These are phyloP conservation scores for Trypanosoma scelopori DNA, from an alignment of 208 protist species.

Conservation along the genomic window DNA sequence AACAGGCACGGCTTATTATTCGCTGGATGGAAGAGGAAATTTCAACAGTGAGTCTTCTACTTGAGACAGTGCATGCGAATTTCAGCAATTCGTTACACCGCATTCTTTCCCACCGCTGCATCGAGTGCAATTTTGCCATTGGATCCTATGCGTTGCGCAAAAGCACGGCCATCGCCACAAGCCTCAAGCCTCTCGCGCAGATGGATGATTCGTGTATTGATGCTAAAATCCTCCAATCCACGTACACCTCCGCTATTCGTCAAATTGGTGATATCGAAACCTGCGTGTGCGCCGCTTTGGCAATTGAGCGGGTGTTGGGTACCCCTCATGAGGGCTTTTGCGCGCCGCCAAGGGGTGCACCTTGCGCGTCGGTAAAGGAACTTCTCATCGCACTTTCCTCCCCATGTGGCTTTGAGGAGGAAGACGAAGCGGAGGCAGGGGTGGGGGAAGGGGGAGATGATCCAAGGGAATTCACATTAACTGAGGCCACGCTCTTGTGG, in stretches of 20 bases:
- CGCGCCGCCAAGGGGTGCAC: slow-evolving; percentile 26
- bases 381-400: slow-evolving; percentile 26
- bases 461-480: slow-evolving; percentile 1
- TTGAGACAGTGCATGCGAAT: slow-evolving; percentile 58
- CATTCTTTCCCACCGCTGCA: slow-evolving; percentile 58
- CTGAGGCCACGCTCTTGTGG: slow-evolving; percentile 19
- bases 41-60: slow-evolving; percentile 31
- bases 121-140: slow-evolving; percentile 39
- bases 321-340: slow-evolving; percentile 2
- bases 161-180: slow-evolving; percentile 24
- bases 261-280: slow-evolving; percentile 66
- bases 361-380: slow-evolving; percentile 28
- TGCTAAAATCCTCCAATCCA: slow-evolving; percentile 38
- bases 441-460: no score
- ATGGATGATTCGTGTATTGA: slow-evolving; percentile 26
- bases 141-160: slow-evolving; percentile 30
- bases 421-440: no score
- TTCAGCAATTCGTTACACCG: slow-evolving; percentile 62
- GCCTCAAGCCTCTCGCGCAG: slow-evolving; percentile 26
- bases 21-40: slow-evolving; percentile 54
- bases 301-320: slow-evolving; percentile 55
- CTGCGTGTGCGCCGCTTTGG: slow-evolving; percentile 43
- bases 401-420: slow-evolving; percentile 8
- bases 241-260: slow-evolving; percentile 41
- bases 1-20: slow-evolving; percentile 48